A percentile compares a stretch with the other conserved stretches of the same genome.
Evolutionary conservation across 345 rosid species (phyloP).

Genomic region (Noccaea caerulescens): DNA sequence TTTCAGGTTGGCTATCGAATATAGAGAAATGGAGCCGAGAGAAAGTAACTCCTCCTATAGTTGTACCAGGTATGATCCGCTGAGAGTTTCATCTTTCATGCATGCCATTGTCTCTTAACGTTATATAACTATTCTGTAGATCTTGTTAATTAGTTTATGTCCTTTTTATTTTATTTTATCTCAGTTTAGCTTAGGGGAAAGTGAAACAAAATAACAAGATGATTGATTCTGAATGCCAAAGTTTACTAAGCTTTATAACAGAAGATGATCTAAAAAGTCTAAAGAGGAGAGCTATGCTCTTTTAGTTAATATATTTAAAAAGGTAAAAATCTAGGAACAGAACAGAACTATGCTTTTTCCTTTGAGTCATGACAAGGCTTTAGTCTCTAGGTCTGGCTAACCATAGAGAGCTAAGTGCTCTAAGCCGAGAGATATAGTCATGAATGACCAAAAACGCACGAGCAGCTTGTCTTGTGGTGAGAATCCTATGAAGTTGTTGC

Average conservation of each 20-base stretch:
- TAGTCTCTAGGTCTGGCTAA: conserved; percentile 81
- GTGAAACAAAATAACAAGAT: background rate
- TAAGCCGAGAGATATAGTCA: conserved; percentile 76
- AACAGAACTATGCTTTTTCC: conserved; percentile 24
- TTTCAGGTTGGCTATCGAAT: conserved; percentile 63
- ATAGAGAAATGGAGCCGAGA: conserved; percentile 58
- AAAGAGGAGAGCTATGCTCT: conserved; percentile 24
- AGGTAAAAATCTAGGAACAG: conserved; percentile 9
- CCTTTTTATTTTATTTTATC: background rate
- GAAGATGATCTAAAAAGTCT: conserved; percentile 24
- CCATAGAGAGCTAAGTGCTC: conserved; percentile 96
- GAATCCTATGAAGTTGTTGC: conserved; percentile 84
- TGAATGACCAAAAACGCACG: conserved; percentile 80
- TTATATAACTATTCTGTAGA: background rate
- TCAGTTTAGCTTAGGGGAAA: conserved; percentile 27
- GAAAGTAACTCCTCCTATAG: conserved; percentile 52
- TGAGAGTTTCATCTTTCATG: conserved; percentile 11
- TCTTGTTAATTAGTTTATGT: conserved; percentile 1
- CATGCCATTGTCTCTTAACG: background rate
- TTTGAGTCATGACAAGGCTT: conserved; percentile 6
- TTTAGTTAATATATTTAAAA: background rate
- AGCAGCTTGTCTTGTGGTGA: conserved; percentile 91
- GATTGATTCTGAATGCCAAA: conserved; percentile 29
- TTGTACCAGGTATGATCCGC: conserved; percentile 49
- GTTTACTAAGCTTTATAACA: conserved; percentile 27